Percentiles rank a stretch among this genome's conserved stretches.
Evolutionary conservation across 1,284 basidiomycete genomes (phyloP).

Genomic region (Apiotrichum montevideense): DNA sequence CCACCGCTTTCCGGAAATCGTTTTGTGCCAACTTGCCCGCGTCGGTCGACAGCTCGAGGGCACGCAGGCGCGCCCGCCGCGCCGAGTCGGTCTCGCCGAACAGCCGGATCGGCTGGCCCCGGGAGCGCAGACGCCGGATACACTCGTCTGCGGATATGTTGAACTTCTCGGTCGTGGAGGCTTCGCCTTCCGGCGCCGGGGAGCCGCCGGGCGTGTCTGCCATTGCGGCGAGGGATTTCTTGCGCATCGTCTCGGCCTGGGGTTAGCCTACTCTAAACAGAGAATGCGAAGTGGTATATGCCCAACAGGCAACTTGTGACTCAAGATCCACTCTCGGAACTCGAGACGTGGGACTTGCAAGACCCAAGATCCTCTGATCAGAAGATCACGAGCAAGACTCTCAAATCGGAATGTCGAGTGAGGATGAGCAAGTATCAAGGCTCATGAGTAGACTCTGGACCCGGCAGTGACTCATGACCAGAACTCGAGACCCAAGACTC

Average conservation of each 20-base stretch:
- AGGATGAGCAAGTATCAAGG: too few relatives aligned
- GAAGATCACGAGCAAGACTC: too few relatives aligned
- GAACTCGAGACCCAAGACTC: too few relatives aligned
- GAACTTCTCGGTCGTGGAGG: slow-evolving; percentile 57
- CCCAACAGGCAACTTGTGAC: too few relatives aligned
- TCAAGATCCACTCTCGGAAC: too few relatives aligned
- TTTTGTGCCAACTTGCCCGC: slow-evolving; percentile 56
- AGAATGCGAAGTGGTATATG: too few relatives aligned
- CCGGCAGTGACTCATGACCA: too few relatives aligned
- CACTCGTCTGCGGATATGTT: slow-evolving; percentile 93
- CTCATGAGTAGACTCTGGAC: too few relatives aligned
- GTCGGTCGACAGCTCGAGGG: slow-evolving; percentile 89
- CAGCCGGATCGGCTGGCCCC: slow-evolving; percentile 88
- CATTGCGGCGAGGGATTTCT: slow-evolving; percentile 24
- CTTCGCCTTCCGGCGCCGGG: slow-evolving; percentile 29
- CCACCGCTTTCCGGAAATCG: slow-evolving; percentile 88
- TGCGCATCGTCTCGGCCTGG: slow-evolving; percentile 28
- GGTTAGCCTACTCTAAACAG: neutral
- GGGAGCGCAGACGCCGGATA: slow-evolving; percentile 74
- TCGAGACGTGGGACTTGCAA: too few relatives aligned
- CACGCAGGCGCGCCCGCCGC: slow-evolving; percentile 76
- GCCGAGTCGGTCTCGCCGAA: slow-evolving; percentile 96
- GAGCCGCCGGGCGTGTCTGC: slow-evolving; percentile 16
- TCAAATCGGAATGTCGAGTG: too few relatives aligned
- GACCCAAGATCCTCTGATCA: too few relatives aligned